A percentile compares a stretch with the other conserved stretches of the same genome.
phyloP scores from a whole-genome alignment of 805 yeast genomes.

The Yamadazyma akitaensis region DNA sequence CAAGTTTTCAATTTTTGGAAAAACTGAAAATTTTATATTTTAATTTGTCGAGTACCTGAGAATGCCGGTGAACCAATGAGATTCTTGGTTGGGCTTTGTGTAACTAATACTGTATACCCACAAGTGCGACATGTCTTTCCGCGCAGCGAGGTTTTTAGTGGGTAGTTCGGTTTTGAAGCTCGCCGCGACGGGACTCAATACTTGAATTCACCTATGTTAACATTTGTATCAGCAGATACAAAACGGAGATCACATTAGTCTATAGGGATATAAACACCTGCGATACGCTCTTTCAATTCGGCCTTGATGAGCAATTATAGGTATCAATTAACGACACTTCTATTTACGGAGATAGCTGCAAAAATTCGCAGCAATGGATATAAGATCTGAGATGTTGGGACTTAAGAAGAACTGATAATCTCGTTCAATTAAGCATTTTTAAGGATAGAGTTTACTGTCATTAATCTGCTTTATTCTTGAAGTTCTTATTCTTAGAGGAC shows the following conservation, averaged over 20 bases:
- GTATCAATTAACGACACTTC: neutral
- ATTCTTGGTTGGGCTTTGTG: constrained; percentile 10
- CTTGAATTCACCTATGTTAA: neutral
- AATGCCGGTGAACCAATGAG: constrained; percentile 13
- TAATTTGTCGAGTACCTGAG: constrained; percentile 15
- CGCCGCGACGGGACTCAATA: constrained; percentile 1
- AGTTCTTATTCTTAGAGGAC: too few relatives aligned
- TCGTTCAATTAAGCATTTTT: too few relatives aligned
- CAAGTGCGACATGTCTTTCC: constrained; percentile 3
- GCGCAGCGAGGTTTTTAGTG: constrained; percentile 5
- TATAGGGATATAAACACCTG: too few relatives aligned
- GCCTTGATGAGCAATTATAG: too few relatives aligned
- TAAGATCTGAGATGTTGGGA: neutral
- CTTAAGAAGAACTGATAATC: too few relatives aligned
- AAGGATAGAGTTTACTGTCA: too few relatives aligned
- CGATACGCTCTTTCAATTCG: too few relatives aligned
- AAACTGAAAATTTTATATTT: constrained; percentile 15
- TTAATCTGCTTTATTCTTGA: too few relatives aligned
- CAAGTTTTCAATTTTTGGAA: constrained; percentile 12
- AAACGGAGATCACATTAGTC: too few relatives aligned
- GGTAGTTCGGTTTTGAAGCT: constrained; percentile 1
- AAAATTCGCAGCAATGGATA: neutral
- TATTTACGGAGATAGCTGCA: constrained; percentile 4
- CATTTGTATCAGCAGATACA: too few relatives aligned
- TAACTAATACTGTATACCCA: neutral